A percentile compares a stretch with the other conserved stretches of the same genome.
phyloP scores from a whole-genome alignment of 208 protist genomes.

The Leishmania mexicana region DNA sequence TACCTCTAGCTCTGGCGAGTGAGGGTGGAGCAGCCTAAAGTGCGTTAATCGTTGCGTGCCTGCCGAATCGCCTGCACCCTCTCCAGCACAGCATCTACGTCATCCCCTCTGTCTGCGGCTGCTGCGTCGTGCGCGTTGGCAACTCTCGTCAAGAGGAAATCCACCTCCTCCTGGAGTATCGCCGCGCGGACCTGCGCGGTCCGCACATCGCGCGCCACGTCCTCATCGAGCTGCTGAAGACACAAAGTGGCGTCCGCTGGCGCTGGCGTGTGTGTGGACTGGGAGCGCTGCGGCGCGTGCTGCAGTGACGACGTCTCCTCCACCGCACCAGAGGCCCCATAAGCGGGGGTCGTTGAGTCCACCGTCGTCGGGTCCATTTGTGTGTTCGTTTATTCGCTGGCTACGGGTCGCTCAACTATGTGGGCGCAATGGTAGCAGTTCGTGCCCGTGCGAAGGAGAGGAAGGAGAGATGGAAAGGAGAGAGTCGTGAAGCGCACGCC shows the following conservation, averaged over 20 bases:
- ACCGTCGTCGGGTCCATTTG: neutral
- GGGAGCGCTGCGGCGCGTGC: constrained; percentile 2
- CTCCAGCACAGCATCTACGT: constrained; percentile 13
- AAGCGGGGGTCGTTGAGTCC: neutral
- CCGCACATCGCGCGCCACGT: constrained; percentile 34
- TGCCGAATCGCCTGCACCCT: constrained; percentile 22
- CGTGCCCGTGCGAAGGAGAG: neutral
- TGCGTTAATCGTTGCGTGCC: constrained; percentile 11
- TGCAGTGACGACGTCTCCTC: constrained; percentile 7
- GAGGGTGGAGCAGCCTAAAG: neutral
- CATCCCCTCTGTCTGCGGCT: constrained; percentile 1
- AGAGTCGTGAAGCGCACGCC: neutral
- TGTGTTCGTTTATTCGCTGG: neutral
- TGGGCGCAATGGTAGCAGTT: neutral
- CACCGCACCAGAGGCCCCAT: neutral
- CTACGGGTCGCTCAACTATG: neutral
- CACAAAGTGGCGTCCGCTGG: constrained; percentile 20
- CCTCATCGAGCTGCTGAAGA: constrained; percentile 34
- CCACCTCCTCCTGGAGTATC: constrained; percentile 27
- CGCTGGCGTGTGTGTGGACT: constrained; percentile 6
- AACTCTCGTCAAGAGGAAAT: constrained; percentile 13
- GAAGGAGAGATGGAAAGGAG: neutral
- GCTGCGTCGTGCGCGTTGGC: neutral
- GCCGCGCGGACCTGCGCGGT: constrained; percentile 26
- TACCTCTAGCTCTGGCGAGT: neutral